A percentile compares a stretch with the other conserved stretches of the same genome.
Evolutionary conservation across 768 basidiomycete species (phyloP).

Genomic region (Boletus pseudopeckii): DNA sequence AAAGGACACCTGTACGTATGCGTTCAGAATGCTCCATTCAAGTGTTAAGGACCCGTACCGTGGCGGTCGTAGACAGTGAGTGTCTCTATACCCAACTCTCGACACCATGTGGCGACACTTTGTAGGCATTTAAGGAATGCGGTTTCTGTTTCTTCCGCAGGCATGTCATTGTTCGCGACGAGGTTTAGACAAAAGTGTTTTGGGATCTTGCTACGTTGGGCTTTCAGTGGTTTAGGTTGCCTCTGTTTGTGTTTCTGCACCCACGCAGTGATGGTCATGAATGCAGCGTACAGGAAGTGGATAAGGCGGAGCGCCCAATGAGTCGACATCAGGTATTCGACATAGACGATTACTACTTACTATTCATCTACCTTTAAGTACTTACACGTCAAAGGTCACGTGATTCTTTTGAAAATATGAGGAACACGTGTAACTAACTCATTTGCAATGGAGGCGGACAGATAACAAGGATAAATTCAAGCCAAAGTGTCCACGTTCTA

Average conservation of each 20-base stretch:
- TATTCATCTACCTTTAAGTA: background rate
- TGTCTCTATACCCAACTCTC: constrained; percentile 52
- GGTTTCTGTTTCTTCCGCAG: constrained; percentile 35
- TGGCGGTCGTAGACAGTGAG: constrained; percentile 71
- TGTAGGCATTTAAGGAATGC: constrained; percentile 53
- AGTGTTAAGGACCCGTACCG: constrained; percentile 45
- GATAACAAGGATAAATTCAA: background rate
- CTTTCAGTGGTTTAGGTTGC: constrained; percentile 46
- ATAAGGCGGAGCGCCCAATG: constrained; percentile 49
- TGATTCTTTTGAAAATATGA: constrained; percentile 2
- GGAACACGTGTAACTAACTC: constrained; percentile 18
- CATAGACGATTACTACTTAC: background rate
- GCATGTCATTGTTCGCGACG: constrained; percentile 40
- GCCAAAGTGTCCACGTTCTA: constrained; percentile 1
- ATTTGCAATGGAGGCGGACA: background rate
- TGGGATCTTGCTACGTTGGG: constrained; percentile 57
- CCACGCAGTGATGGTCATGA: constrained; percentile 40
- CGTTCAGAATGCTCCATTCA: constrained; percentile 3
- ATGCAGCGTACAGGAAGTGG: constrained; percentile 54
- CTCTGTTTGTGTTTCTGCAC: constrained; percentile 36
- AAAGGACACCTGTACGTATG: constrained; percentile 37
- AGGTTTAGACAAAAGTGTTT: constrained; percentile 66
- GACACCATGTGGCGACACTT: constrained; percentile 59
- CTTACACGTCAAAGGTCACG: constrained; percentile 11
- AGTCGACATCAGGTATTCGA: constrained; percentile 35